A percentile compares a stretch with the other conserved stretches of the same genome.
phyloP scores from a whole-genome alignment of 805 yeast genomes.

The Clavispora carvajalis region DNA sequence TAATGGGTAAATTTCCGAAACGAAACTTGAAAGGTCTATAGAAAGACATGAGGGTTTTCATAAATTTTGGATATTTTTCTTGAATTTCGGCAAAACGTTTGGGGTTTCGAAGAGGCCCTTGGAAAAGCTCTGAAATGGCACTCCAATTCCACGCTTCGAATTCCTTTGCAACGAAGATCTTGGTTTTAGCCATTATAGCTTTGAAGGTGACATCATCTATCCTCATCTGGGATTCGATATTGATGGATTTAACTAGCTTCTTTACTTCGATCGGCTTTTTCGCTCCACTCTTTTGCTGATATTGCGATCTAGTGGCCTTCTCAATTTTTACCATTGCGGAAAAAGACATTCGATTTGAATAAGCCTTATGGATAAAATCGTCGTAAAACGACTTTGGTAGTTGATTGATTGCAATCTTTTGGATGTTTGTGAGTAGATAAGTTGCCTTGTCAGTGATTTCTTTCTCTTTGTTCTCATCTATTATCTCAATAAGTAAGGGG shows the following conservation, averaged over 20 bases:
- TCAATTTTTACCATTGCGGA: slow-evolving; percentile 12
- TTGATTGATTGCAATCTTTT: slow-evolving; percentile 46
- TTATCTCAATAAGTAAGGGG: slow-evolving; percentile 39
- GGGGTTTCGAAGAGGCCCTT: slow-evolving; percentile 75
- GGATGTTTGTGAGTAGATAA: slow-evolving; percentile 57
- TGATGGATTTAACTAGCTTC: slow-evolving; percentile 17
- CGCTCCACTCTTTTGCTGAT: neutral
- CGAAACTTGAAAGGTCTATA: slow-evolving; percentile 88
- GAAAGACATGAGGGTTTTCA: slow-evolving; percentile 79
- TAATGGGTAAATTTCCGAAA: slow-evolving; percentile 40
- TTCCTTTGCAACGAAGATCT: slow-evolving; percentile 72
- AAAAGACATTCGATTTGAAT: slow-evolving; percentile 6
- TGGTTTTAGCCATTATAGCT: slow-evolving; percentile 59
- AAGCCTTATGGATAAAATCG: slow-evolving; percentile 8
- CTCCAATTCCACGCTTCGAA: slow-evolving; percentile 88
- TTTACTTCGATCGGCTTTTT: slow-evolving; percentile 13
- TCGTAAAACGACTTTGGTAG: slow-evolving; percentile 45
- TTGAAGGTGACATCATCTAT: slow-evolving; percentile 65
- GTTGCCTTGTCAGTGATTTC: slow-evolving; percentile 54
- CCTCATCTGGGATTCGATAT: slow-evolving; percentile 19
- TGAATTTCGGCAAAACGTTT: slow-evolving; percentile 71
- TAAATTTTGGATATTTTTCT: slow-evolving; percentile 71
- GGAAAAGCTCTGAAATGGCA: slow-evolving; percentile 61
- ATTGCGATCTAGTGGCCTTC: slow-evolving; percentile 8
- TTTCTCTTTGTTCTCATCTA: slow-evolving; percentile 41